Conservation (phyloP, 495 filamentous ascomycete species). For the Xylaria longipes region DNA sequence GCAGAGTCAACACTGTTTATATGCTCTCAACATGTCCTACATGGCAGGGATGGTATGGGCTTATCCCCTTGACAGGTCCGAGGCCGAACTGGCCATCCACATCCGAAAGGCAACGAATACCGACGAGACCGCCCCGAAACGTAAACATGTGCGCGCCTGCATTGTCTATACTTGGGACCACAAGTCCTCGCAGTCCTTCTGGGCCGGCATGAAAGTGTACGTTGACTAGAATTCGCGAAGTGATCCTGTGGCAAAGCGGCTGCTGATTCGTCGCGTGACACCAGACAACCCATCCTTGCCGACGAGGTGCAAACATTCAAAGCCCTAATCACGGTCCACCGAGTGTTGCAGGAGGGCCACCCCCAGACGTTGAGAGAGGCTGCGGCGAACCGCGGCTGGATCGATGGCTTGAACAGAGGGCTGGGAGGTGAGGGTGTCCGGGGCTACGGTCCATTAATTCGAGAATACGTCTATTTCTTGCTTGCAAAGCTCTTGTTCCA, state of each 20-base stretch:
- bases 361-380: slow-evolving; percentile 86
- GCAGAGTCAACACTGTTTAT: background rate
- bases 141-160: slow-evolving; percentile 97
- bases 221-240: slow-evolving; percentile 37
- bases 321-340: slow-evolving; percentile 89
- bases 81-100: slow-evolving; percentile 91
- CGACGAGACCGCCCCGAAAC: slow-evolving; percentile 96
- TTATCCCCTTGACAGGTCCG: slow-evolving; percentile 65
- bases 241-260: background rate
- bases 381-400: slow-evolving; percentile 85
- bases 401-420: slow-evolving; percentile 89
- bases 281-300: slow-evolving; percentile 90
- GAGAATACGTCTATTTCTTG: slow-evolving; percentile 94
- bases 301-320: slow-evolving; percentile 97
- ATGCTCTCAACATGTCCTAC: slow-evolving; percentile 21
- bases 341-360: slow-evolving; percentile 96
- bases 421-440: slow-evolving; percentile 84
- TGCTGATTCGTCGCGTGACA: slow-evolving; percentile 29
- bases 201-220: slow-evolving; percentile 98
- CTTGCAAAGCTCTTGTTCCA: slow-evolving; percentile 94
- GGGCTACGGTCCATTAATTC: slow-evolving; percentile 90
- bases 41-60: slow-evolving; percentile 23
- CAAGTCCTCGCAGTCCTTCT: slow-evolving; percentile 95
- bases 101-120: slow-evolving; percentile 95
- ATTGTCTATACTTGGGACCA: slow-evolving; percentile 99